Percentiles rank a stretch among this genome's conserved stretches.
These are phyloP conservation scores for Dendrostoma leiphaemia DNA, from an alignment of 2,329 filamentous ascomycete species.

Conservation along the genomic window DNA sequence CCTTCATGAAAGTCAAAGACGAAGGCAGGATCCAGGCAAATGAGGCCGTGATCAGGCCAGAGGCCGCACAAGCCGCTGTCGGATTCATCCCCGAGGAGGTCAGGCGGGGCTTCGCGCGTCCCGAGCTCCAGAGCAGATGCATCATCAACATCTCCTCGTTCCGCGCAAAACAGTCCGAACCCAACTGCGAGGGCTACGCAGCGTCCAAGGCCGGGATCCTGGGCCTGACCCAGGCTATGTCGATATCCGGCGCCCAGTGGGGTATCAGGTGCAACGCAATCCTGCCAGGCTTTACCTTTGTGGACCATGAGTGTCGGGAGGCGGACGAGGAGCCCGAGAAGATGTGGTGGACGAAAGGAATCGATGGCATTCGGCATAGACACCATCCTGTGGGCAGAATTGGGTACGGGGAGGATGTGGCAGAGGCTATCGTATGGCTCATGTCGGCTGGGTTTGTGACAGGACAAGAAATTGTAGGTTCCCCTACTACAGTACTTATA, in stretches of 20 bases:
- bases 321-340: constrained; percentile 38
- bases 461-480: constrained; percentile 28
- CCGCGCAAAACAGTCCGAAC: constrained; percentile 42
- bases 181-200: constrained; percentile 48
- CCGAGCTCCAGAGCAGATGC: constrained; percentile 23
- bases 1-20: constrained; percentile 38
- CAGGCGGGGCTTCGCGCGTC: neutral
- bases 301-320: constrained; percentile 42
- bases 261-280: constrained; percentile 38
- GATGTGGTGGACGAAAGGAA: constrained; percentile 36
- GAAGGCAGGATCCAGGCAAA: neutral
- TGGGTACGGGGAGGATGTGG: constrained; percentile 43
- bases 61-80: constrained; percentile 7
- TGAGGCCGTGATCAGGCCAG: constrained; percentile 11
- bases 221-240: constrained; percentile 36
- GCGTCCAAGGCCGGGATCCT: constrained; percentile 35
- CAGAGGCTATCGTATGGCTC: constrained; percentile 39
- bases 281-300: constrained; percentile 44
- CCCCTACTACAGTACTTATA: too few relatives aligned
- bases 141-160: constrained; percentile 46
- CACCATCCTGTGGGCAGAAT: constrained; percentile 42
- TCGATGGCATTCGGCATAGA: constrained; percentile 36
- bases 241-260: constrained; percentile 29
- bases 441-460: constrained; percentile 28
- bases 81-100: constrained; percentile 1